Conservation (phyloP, 768 basidiomycete genomes). For the Podaxis sp. region DNA sequence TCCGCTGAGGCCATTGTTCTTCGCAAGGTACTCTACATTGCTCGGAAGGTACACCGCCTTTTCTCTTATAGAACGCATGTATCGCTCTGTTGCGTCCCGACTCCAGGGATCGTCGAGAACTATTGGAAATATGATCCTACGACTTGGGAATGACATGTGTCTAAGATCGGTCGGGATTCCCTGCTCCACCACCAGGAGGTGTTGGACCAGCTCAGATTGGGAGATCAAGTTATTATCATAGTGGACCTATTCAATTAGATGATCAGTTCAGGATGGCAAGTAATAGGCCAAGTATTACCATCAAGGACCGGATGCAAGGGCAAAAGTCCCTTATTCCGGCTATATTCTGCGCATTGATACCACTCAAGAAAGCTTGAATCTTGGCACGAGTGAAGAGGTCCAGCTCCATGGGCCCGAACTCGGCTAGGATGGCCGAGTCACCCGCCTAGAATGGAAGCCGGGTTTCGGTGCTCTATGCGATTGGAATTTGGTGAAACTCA, state of each 20-base stretch:
- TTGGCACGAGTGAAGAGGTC: constrained; percentile 55
- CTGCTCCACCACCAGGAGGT: constrained; percentile 38
- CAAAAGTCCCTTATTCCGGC: constrained; percentile 41
- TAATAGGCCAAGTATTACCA: constrained; percentile 33
- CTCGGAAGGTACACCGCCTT: constrained; percentile 67
- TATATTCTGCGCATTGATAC: constrained; percentile 30
- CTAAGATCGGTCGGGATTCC: constrained; percentile 39
- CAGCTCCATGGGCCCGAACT: constrained; percentile 56
- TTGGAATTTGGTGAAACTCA: constrained; percentile 20
- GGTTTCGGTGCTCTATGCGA: no score
- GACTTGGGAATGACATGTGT: constrained; percentile 46
- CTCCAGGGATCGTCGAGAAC: constrained; percentile 61
- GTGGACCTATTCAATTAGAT: constrained; percentile 37
- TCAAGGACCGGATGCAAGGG: constrained; percentile 57
- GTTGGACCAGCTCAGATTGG: constrained; percentile 42
- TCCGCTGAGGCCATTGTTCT: constrained; percentile 56
- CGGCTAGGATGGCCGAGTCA: constrained; percentile 61
- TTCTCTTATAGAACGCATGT: constrained; percentile 54
- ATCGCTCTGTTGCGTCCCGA: constrained; percentile 53
- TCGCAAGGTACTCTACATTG: constrained; percentile 66
- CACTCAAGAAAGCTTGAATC: constrained; percentile 54
- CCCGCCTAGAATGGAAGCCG: constrained; percentile 44
- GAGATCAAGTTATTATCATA: constrained; percentile 44
- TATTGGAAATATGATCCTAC: constrained; percentile 61
- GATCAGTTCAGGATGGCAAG: neutral